A percentile compares a stretch with the other conserved stretches of the same genome.
Conservation (phyloP, 768 basidiomycete species). For the Trametes punicea region DNA sequence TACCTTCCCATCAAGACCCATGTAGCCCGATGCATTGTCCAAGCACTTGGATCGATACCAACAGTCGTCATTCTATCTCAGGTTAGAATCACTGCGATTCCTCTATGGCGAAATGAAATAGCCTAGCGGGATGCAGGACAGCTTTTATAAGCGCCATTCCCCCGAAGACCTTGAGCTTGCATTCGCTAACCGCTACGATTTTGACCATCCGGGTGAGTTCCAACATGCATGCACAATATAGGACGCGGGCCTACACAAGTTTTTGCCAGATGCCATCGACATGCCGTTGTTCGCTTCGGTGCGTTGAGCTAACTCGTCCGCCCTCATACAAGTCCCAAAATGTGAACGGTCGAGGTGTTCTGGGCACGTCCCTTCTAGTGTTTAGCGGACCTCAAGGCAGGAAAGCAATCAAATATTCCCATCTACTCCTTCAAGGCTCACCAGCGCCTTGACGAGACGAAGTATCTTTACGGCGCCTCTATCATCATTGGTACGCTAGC, state of each 20-base stretch:
- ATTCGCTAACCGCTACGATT: constrained; percentile 74
- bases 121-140: constrained; percentile 56
- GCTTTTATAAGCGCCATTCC: constrained; percentile 84
- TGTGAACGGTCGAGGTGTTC: background rate
- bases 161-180: constrained; percentile 82
- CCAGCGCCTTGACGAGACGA: constrained; percentile 72
- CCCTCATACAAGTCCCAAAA: background rate
- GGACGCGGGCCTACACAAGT: background rate
- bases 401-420: constrained; percentile 84
- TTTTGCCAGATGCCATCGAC: constrained; percentile 69
- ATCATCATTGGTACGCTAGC: constrained; percentile 90
- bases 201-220: constrained; percentile 69
- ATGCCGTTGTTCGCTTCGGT: constrained; percentile 82
- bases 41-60: constrained; percentile 77
- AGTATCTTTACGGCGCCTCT: constrained; percentile 90
- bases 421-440: constrained; percentile 93
- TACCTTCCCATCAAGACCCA: constrained; percentile 54
- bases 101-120: background rate
- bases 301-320: constrained; percentile 27
- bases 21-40: constrained; percentile 80
- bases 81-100: constrained; percentile 35
- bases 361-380: constrained; percentile 50
- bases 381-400: constrained; percentile 78
- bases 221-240: too few species aligned
- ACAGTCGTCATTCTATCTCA: constrained; percentile 90